A percentile compares a stretch with the other conserved stretches of the same genome.
phyloP scores from a whole-genome alignment of 1,284 basidiomycete species.

The Pulchroboletus neoregius region DNA sequence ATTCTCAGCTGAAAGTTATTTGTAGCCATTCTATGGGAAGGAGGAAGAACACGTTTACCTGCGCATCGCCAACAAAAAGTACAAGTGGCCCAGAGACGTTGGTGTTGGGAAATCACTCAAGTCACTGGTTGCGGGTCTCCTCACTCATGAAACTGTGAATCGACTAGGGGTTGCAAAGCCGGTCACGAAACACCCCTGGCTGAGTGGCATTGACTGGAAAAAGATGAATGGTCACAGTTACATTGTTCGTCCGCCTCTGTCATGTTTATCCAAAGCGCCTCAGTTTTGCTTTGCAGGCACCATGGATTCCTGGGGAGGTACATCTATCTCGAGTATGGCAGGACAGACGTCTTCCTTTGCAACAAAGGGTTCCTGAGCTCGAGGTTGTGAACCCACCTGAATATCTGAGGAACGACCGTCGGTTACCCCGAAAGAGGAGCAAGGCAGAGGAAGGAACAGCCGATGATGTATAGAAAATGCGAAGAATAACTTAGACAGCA shows the following conservation, averaged over 20 bases:
- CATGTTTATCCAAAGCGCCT: neutral
- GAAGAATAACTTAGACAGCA: too few relatives aligned
- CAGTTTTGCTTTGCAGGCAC: constrained; percentile 25
- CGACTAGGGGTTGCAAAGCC: constrained; percentile 39
- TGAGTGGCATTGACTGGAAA: constrained; percentile 43
- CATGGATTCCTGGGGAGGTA: constrained; percentile 29
- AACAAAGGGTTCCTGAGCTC: constrained; percentile 20
- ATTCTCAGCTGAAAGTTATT: neutral
- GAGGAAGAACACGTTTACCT: constrained; percentile 23
- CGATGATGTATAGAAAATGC: too few relatives aligned
- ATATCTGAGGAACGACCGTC: constrained; percentile 33
- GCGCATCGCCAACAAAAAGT: constrained; percentile 26
- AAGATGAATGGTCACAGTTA: constrained; percentile 40
- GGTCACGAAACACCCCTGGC: constrained; percentile 38
- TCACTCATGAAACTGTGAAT: constrained; percentile 34
- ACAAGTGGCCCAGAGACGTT: constrained; percentile 36
- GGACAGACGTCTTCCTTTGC: constrained; percentile 23
- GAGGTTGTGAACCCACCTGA: constrained; percentile 19
- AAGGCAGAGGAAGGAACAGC: too few relatives aligned
- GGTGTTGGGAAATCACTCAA: constrained; percentile 38
- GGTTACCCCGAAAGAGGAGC: constrained; percentile 28
- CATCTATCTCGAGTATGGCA: constrained; percentile 25
- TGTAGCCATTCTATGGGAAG: constrained; percentile 36
- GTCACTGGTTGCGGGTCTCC: constrained; percentile 40
- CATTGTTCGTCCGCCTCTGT: constrained; percentile 34